These are phyloP conservation scores for Penicillium lagena DNA, from an alignment of 495 filamentous ascomycete species.

Conservation along the genomic window DNA sequence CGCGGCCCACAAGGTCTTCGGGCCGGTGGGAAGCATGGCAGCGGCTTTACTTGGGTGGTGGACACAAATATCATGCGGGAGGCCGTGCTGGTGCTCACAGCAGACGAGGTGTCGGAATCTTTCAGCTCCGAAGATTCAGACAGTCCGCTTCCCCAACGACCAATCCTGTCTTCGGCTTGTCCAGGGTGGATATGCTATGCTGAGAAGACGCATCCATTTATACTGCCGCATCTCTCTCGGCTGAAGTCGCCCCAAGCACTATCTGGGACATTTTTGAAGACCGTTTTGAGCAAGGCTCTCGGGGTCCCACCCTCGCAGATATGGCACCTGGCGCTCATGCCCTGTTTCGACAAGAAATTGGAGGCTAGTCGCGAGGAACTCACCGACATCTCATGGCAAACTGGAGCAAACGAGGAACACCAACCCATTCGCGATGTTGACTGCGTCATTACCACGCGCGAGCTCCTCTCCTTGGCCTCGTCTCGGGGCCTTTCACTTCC, in stretches of 20 bases:
- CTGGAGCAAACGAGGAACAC: slow-evolving; percentile 17
- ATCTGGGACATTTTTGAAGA: slow-evolving; percentile 83
- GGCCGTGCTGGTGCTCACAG: slow-evolving; percentile 67
- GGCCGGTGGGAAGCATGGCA: slow-evolving; percentile 60
- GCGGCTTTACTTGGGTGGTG: slow-evolving; percentile 78
- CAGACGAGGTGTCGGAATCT: slow-evolving; percentile 64
- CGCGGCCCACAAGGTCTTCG: slow-evolving; percentile 62
- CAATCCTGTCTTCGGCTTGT: slow-evolving; percentile 84
- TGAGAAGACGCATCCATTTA: slow-evolving; percentile 91
- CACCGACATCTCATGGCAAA: slow-evolving; percentile 69
- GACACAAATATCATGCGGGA: slow-evolving; percentile 79
- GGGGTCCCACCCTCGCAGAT: slow-evolving; percentile 71
- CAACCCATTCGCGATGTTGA: slow-evolving; percentile 79
- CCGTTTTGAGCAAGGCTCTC: slow-evolving; percentile 62
- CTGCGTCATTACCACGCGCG: slow-evolving; percentile 93
- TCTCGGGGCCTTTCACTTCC: slow-evolving; percentile 70
- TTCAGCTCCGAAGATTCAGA: slow-evolving; percentile 14
- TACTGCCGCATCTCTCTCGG: slow-evolving; percentile 83
- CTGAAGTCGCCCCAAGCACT: slow-evolving; percentile 93
- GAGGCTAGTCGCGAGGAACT: slow-evolving; percentile 92
- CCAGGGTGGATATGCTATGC: slow-evolving; percentile 99
- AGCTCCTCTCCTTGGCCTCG: slow-evolving; percentile 81
- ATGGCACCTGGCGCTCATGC: slow-evolving; percentile 95
- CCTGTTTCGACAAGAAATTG: slow-evolving; percentile 98
- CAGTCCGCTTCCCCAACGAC: slow-evolving; percentile 47